Base-by-base conservation (phyloP, 2,329 filamentous ascomycete species). In the Ampelomyces quisqualis region DNA sequence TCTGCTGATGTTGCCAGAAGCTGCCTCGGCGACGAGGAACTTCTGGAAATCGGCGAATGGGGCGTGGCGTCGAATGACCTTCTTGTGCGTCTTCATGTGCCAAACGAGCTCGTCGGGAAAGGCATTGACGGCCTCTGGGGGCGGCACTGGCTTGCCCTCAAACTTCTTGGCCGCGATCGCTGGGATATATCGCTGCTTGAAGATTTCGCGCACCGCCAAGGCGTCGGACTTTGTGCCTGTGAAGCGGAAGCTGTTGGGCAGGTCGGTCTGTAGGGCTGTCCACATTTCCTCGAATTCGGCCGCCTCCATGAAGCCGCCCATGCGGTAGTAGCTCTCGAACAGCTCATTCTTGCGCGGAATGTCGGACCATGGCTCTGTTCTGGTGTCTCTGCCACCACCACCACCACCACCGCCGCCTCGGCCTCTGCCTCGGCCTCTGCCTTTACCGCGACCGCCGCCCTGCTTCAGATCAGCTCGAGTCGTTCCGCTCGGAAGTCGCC, bases 21-120 rank as follows among this genome's bases (percentile, higher is more conserved):
- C 90, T 3, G 93, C 96, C 77, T 98, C 93, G 37, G 91, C 94
- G 34, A 98, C 93, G 35, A 98, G 79, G 75, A 96, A 98, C 68
- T 94, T 95, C 69, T 98, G 93, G 72, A 98, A 97, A 19, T 88
- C 86, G 34, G 90, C 85, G 67, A 98, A 98, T 2, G 93, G 93
- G 23, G 88, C 83, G 69, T 95, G 95, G 65, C 90, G 90, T 59
- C 93, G 86, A 49, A 98, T 81, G 53, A 97, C 85, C 64, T 95
- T 90, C 78, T 97, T 98, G 49, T 93, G 89, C 5, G 91, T 97
- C 31, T 90, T 95, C 90, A 97, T 97, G 70, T 84, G 90, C 86
- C 94, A 98, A 34, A 93, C 93, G 47, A 98, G 82, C 62, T 88
- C 82, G 64, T 97, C 90, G 28, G 93, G 93, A 68, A 95, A 98